Percentiles rank a stretch among this genome's conserved stretches.
These are phyloP conservation scores for Xerocomus spinulosus DNA, from an alignment of 768 basidiomycete species.

Conservation along the genomic window DNA sequence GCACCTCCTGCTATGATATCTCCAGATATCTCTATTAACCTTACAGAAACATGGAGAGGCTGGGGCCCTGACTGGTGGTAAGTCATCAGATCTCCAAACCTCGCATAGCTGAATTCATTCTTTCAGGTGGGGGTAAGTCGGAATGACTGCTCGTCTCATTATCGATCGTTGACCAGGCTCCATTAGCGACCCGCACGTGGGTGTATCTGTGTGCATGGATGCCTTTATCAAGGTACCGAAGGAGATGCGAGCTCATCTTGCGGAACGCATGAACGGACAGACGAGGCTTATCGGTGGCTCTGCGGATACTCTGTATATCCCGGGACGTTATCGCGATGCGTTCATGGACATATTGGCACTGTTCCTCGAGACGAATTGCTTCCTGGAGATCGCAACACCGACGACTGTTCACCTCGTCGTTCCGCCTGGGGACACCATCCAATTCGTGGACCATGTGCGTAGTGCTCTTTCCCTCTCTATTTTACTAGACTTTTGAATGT, in stretches of 20 bases:
- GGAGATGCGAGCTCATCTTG: constrained; percentile 35
- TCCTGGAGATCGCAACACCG: constrained; percentile 47
- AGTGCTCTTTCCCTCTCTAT: background rate
- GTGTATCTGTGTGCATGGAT: constrained; percentile 39
- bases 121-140: constrained; percentile 40
- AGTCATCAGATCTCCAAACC: constrained; percentile 2
- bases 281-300: constrained; percentile 45
- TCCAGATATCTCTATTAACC: constrained; percentile 35
- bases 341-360: constrained; percentile 41
- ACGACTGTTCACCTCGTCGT: constrained; percentile 42
- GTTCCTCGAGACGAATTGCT: constrained; percentile 46
- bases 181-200: constrained; percentile 44
- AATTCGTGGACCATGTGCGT: constrained; percentile 45
- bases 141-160: background rate
- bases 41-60: constrained; percentile 39
- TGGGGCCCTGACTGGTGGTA: constrained; percentile 44
- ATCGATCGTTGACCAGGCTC: too few species aligned
- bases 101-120: constrained; percentile 10
- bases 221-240: constrained; percentile 36
- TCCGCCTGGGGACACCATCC: constrained; percentile 37
- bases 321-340: constrained; percentile 34
- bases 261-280: constrained; percentile 29
- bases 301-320: constrained; percentile 46
- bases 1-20: constrained; percentile 40
- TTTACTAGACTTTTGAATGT: background rate